Evolutionary conservation across 495 filamentous ascomycete genomes (phyloP).

Genomic region (Neurospora sublineolata): DNA sequence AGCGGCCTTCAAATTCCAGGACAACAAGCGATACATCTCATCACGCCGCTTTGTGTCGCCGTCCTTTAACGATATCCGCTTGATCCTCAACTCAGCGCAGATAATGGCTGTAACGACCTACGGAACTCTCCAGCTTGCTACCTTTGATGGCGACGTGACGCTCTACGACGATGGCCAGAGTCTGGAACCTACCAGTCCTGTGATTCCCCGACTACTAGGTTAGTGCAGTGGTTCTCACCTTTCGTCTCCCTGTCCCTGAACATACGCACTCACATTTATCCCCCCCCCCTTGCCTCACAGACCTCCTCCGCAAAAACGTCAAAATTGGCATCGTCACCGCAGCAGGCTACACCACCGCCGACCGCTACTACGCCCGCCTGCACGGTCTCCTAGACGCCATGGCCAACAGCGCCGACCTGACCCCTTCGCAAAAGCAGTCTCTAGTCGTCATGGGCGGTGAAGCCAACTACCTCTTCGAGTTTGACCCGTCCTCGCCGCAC

Average conservation of each 20-base stretch:
- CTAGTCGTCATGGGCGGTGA: constrained; percentile 81
- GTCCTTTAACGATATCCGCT: constrained; percentile 91
- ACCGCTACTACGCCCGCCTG: constrained; percentile 72
- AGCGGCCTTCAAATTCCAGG: constrained; percentile 85
- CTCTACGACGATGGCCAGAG: constrained; percentile 88
- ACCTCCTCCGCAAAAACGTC: constrained; percentile 46
- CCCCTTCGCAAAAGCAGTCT: constrained; percentile 53
- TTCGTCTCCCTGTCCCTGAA: not conserved
- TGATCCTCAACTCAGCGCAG: constrained; percentile 91
- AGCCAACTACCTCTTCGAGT: constrained; percentile 80
- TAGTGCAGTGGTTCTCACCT: not conserved
- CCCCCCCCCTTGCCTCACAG: constrained; percentile 8
- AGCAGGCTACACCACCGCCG: constrained; percentile 83
- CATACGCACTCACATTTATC: not conserved
- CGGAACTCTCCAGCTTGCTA: constrained; percentile 67
- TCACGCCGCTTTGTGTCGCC: constrained; percentile 88
- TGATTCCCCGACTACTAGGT: constrained; percentile 66
- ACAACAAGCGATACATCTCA: constrained; percentile 72
- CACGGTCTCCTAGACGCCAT: constrained; percentile 76
- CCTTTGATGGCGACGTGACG: constrained; percentile 96
- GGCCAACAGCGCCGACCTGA: constrained; percentile 47
- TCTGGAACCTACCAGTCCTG: constrained; percentile 58
- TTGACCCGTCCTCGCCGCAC: constrained; percentile 41
- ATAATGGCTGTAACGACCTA: constrained; percentile 67
- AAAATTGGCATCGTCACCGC: constrained; percentile 93